Base-by-base conservation (phyloP, 768 basidiomycete genomes). In the Crucibulum laeve region DNA sequence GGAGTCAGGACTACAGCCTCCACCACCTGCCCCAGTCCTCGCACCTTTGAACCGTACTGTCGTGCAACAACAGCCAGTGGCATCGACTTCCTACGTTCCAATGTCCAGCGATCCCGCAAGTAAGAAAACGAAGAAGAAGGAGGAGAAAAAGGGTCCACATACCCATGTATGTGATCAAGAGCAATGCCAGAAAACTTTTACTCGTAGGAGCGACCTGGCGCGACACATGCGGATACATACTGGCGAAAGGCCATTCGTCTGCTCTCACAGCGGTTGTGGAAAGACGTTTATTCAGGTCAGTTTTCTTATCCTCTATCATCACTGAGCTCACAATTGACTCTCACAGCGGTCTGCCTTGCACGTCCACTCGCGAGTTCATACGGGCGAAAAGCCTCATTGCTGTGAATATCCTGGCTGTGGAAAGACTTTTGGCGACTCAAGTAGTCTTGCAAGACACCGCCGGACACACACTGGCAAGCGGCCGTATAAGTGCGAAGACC, bases 221-320 rank as follows among this genome's bases (percentile, higher is more conserved):
- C 80, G 91, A 21, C 91, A 94, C 58, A 87, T 81, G 72, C 80
- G 89, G 34, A 92, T 92, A 69, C 91, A 94, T 54, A 92, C 91
- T 0, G 91, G 91, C 14, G 91, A 93, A 61, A 75, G 91, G 40
- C 91, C 91, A 2, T 92, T 87, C 60, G 69, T 82, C 10, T 93
- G 90, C 52, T 69, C 71, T 25, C 73, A 87, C 52, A 55, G 64
- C 22, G 82, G 81, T 22, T 93, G 91, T 45, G 87, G 88, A 40
- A 94, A 93, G 70, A 87, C 87, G 2, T 94, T 94, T 54, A 92
- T 94, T 54, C 91, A 94, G 79, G 91, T 90, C 61, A 43, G 62
- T 55, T 24, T 44, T 22, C 14, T 43, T 38, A 43, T 47, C 54
- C 40, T 50, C 30, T 35, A 50, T 48, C 35, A 47, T 40, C 35